Conservation (phyloP, 768 basidiomycete genomes). For the Mycena haematopus region DNA sequence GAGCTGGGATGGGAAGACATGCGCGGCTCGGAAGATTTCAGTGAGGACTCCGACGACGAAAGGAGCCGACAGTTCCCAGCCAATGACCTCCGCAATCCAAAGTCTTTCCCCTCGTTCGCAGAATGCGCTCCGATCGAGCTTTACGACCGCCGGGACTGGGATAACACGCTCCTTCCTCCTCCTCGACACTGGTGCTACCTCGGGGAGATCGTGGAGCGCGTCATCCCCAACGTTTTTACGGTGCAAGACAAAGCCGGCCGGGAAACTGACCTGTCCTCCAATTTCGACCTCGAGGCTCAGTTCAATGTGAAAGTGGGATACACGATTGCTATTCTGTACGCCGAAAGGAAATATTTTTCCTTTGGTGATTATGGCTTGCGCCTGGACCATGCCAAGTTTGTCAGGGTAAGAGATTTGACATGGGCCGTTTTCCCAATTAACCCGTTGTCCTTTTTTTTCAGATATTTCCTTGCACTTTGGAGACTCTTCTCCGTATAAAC, state of each 20-base stretch:
- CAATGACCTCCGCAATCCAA: constrained; percentile 23
- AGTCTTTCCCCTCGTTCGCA: constrained; percentile 21
- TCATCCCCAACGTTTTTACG: constrained; percentile 3
- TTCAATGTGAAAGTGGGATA: constrained; percentile 24
- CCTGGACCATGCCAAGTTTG: constrained; percentile 24
- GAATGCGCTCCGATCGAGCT: constrained; percentile 18
- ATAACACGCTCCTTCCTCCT: constrained; percentile 8
- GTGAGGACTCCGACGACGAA: background rate
- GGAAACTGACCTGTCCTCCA: background rate
- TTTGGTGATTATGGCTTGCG: constrained; percentile 13
- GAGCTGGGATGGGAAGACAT: background rate
- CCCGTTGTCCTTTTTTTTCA: background rate
- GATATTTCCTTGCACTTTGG: constrained; percentile 28
- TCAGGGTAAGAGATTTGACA: constrained; percentile 18
- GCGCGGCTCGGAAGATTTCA: background rate
- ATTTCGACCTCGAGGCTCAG: constrained; percentile 12
- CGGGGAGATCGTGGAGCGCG: constrained; percentile 17
- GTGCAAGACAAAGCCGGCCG: constrained; percentile 13
- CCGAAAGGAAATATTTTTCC: constrained; percentile 17
- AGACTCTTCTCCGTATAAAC: constrained; percentile 27
- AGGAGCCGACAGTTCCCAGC: background rate
- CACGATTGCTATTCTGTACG: constrained; percentile 28
- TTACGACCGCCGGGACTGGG: constrained; percentile 1
- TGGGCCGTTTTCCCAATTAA: background rate
- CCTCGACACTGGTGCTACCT: constrained; percentile 29